phyloP scores from a whole-genome alignment of 371 early-diverging fungal genomes.

The Syncephalastrum contaminatum region DNA sequence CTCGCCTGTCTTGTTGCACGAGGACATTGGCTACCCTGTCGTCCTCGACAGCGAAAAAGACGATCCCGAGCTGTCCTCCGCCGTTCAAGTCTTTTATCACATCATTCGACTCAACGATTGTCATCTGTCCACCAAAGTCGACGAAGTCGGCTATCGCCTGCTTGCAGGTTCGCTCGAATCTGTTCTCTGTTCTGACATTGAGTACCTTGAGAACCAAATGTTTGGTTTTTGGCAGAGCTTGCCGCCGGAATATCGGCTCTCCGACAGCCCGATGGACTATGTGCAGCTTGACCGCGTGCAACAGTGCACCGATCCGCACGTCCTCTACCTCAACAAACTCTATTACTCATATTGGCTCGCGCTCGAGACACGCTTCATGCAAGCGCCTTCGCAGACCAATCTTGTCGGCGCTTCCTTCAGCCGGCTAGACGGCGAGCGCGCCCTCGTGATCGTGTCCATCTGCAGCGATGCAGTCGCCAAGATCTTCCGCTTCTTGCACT shows the following conservation, averaged over 20 bases:
- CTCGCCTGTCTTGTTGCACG: slow-evolving; percentile 23
- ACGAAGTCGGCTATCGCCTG: slow-evolving; percentile 25
- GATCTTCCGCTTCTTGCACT: slow-evolving; percentile 26
- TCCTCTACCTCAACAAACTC: slow-evolving; percentile 30
- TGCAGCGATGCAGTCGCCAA: slow-evolving; percentile 39
- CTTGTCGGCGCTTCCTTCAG: slow-evolving; percentile 24
- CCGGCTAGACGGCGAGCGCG: slow-evolving; percentile 35
- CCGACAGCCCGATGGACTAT: slow-evolving; percentile 33
- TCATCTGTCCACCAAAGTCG: slow-evolving; percentile 19
- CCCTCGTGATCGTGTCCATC: slow-evolving; percentile 39
- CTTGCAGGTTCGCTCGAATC: slow-evolving; percentile 23
- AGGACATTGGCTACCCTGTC: slow-evolving; percentile 36
- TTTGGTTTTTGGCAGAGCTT: slow-evolving; percentile 32
- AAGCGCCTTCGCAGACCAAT: slow-evolving; percentile 21
- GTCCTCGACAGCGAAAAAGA: slow-evolving; percentile 20
- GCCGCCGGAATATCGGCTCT: slow-evolving; percentile 25
- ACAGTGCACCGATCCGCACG: slow-evolving; percentile 23
- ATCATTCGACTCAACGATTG: slow-evolving; percentile 30
- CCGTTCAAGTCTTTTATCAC: slow-evolving; percentile 18
- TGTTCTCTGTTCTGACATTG: slow-evolving; percentile 21
- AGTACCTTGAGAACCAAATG: slow-evolving; percentile 30
- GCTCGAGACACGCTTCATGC: slow-evolving; percentile 36
- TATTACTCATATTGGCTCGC: slow-evolving; percentile 38
- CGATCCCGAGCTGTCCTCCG: slow-evolving; percentile 5
- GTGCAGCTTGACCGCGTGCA: slow-evolving; percentile 31